Conservation (phyloP, 2,329 filamentous ascomycete genomes). For the Aspergillus neoniger region DNA sequence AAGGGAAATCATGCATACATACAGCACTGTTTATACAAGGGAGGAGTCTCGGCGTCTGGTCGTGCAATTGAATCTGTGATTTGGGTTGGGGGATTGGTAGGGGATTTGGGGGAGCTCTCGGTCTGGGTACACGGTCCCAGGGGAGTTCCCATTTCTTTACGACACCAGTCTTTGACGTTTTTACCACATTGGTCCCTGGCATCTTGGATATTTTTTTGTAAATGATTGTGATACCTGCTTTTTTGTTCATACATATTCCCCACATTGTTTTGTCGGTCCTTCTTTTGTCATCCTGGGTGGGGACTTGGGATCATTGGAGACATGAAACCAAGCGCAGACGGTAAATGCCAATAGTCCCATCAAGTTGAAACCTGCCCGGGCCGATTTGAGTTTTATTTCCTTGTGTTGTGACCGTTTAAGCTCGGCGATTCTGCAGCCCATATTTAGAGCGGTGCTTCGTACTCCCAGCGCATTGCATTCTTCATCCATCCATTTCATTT, state of each 20-base stretch:
- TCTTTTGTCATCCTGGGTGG: background rate
- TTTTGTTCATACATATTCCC: slow-evolving; percentile 18
- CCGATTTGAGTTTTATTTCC: background rate
- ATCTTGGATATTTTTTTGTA: slow-evolving; percentile 20
- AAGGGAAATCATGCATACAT: background rate
- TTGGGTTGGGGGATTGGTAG: slow-evolving; percentile 13
- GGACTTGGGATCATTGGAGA: background rate
- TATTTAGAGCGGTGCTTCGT: too few relatives aligned
- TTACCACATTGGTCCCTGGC: slow-evolving; percentile 17
- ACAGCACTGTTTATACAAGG: slow-evolving; percentile 15
- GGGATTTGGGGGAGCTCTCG: background rate
- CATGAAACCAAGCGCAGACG: too few relatives aligned
- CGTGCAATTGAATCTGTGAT: slow-evolving; percentile 7
- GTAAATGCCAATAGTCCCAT: background rate
- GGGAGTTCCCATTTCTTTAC: slow-evolving; percentile 13
- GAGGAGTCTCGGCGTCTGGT: slow-evolving; percentile 23
- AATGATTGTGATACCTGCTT: slow-evolving; percentile 18
- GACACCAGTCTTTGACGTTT: slow-evolving; percentile 19
- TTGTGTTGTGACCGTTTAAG: background rate
- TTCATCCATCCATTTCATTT: too few relatives aligned
- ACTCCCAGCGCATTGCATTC: too few relatives aligned
- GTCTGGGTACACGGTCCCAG: background rate
- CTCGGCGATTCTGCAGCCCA: background rate
- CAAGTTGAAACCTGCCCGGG: too few relatives aligned
- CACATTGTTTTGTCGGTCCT: slow-evolving; percentile 12